Conservation (phyloP, 1,284 basidiomycete genomes). For the Cutaneotrichosporon sp. region DNA sequence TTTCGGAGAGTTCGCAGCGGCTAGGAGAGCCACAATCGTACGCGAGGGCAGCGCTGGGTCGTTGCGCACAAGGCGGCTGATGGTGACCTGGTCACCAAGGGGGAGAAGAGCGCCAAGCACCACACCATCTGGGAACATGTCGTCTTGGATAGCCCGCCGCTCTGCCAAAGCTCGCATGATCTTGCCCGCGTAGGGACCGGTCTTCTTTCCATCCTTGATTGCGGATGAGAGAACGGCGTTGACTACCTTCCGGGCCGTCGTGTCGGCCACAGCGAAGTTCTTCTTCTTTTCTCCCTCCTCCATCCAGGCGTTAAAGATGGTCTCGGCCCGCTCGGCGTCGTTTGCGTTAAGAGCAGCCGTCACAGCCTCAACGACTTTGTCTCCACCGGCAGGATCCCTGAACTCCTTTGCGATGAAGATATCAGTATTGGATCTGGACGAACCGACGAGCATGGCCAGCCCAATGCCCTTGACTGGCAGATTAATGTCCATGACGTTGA, state of each 20-base stretch:
- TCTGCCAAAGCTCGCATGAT: slow-evolving; percentile 30
- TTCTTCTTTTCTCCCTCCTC: slow-evolving; percentile 14
- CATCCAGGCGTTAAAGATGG: slow-evolving; percentile 15
- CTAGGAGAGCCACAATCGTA: slow-evolving; percentile 29
- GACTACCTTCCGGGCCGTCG: slow-evolving; percentile 11
- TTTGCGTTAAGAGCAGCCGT: slow-evolving; percentile 1
- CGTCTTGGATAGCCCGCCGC: slow-evolving; percentile 30
- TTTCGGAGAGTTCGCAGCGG: slow-evolving; percentile 15
- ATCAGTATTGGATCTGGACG: slow-evolving; percentile 19
- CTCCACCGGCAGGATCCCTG: not conserved
- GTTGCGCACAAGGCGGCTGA: slow-evolving; percentile 12
- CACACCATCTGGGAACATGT: slow-evolving; percentile 28
- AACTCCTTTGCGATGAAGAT: slow-evolving; percentile 16
- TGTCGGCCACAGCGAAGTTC: slow-evolving; percentile 5
- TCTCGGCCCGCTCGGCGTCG: slow-evolving; percentile 16
- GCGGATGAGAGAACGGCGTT: slow-evolving; percentile 25
- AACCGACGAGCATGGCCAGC: slow-evolving; percentile 34
- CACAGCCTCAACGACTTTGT: slow-evolving; percentile 13
- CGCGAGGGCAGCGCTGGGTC: slow-evolving; percentile 33
- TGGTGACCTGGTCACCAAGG: slow-evolving; percentile 23
- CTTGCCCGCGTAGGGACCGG: slow-evolving; percentile 29
- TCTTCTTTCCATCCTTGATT: slow-evolving; percentile 12
- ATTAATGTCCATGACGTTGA: slow-evolving; percentile 35
- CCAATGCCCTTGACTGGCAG: slow-evolving; percentile 36
- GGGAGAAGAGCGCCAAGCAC: slow-evolving; percentile 27